Evolutionary conservation across 2,329 filamentous ascomycete species (phyloP).

Genomic region (Xylaria hypoxylon): DNA sequence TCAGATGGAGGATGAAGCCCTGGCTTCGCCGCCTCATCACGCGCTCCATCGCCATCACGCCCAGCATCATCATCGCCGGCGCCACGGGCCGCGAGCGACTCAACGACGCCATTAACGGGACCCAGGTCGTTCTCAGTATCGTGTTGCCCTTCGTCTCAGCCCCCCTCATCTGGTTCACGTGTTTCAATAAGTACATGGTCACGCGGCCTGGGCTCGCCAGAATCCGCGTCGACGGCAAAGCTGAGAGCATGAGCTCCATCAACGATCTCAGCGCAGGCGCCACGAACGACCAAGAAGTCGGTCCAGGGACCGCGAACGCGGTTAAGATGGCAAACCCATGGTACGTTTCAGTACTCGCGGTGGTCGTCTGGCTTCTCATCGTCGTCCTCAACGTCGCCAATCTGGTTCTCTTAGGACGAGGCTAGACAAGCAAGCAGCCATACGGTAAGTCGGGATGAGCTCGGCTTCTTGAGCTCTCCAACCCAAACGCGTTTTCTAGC

Average conservation of each 20-base stretch:
- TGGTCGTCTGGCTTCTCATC: conserved; percentile 78
- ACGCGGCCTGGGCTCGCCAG: conserved; percentile 62
- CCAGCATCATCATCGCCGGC: conserved; percentile 84
- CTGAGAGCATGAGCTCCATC: conserved; percentile 32
- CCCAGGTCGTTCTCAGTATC: conserved; percentile 81
- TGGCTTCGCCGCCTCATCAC: conserved; percentile 85
- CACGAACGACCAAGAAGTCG: conserved; percentile 31
- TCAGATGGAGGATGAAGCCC: conserved; percentile 78
- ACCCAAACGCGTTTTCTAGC: background rate
- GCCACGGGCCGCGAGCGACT: conserved; percentile 79
- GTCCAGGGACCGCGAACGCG: background rate
- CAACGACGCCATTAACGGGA: conserved; percentile 77
- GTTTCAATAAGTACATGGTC: conserved; percentile 82
- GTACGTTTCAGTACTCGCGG: conserved; percentile 66
- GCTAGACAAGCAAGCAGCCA: conserved; percentile 8
- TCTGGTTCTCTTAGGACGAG: conserved; percentile 48
- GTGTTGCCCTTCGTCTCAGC: conserved; percentile 86
- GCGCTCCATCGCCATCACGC: conserved; percentile 82
- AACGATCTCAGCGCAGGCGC: conserved; percentile 8
- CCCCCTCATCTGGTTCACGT: conserved; percentile 87
- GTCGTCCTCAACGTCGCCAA: conserved; percentile 75
- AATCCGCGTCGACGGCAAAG: conserved; percentile 48
- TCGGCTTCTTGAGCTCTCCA: background rate
- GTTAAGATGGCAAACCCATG: conserved; percentile 80
- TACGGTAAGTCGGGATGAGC: background rate